Evolutionary conservation across 2,329 filamentous ascomycete species (phyloP).

Genomic region (Lecanoromycetidae sp.): DNA sequence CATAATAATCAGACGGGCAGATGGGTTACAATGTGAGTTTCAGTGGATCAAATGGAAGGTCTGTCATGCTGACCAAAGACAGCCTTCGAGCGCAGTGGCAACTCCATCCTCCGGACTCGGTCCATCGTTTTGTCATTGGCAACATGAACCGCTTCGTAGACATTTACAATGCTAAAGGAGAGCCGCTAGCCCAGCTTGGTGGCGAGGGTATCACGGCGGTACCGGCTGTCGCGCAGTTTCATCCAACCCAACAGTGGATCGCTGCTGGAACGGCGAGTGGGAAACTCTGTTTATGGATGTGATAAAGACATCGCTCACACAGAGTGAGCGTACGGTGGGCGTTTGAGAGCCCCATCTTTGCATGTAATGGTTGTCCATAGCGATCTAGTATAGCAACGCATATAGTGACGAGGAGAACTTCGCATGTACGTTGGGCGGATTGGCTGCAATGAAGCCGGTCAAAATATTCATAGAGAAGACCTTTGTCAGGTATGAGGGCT

Average conservation of each 20-base stretch:
- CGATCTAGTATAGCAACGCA: too few species aligned
- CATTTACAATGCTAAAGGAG: constrained; percentile 67
- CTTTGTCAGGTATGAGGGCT: too few species aligned
- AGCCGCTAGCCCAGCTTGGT: constrained; percentile 76
- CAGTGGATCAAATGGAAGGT: not conserved
- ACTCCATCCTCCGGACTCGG: constrained; percentile 58
- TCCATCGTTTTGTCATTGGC: constrained; percentile 81
- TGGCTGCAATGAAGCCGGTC: too few species aligned
- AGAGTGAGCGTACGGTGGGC: too few species aligned
- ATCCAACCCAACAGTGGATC: constrained; percentile 80
- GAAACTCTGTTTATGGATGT: constrained; percentile 87
- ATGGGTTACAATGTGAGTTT: constrained; percentile 68
- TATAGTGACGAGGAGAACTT: too few species aligned
- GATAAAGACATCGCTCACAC: too few species aligned
- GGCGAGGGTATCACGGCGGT: constrained; percentile 90
- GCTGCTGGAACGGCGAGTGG: constrained; percentile 84
- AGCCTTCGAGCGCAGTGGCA: constrained; percentile 84
- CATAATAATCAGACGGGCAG: constrained; percentile 96
- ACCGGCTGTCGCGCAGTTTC: constrained; percentile 82
- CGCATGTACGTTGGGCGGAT: too few species aligned
- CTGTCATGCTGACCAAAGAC: constrained; percentile 10
- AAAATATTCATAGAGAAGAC: too few species aligned
- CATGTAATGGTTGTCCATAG: too few species aligned
- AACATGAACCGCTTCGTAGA: constrained; percentile 99
- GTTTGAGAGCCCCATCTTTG: too few species aligned